A percentile compares a stretch with the other conserved stretches of the same genome.
Conservation (phyloP, 2,329 filamentous ascomycete species). For the Fusarium euwallaceae region DNA sequence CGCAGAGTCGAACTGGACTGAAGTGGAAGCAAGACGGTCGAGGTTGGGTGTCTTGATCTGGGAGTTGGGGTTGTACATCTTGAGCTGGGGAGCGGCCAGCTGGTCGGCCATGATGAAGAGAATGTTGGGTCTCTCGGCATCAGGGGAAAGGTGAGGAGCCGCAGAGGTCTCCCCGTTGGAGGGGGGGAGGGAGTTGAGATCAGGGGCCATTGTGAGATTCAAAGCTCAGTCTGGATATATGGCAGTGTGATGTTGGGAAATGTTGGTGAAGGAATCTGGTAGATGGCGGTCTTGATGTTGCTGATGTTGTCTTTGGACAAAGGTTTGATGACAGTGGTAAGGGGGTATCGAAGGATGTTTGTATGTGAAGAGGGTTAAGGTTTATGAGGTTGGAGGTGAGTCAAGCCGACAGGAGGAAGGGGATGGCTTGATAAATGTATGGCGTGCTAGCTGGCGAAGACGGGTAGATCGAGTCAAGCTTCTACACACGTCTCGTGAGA, state of each 20-base stretch:
- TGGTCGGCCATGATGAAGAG: constrained; percentile 97
- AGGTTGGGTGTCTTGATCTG: constrained; percentile 94
- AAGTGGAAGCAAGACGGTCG: constrained; percentile 82
- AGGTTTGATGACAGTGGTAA: not conserved
- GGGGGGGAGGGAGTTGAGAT: constrained; percentile 78
- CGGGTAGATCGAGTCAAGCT: constrained; percentile 15
- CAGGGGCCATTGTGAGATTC: constrained; percentile 71
- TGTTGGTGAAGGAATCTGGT: not conserved
- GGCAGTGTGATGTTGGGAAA: not conserved
- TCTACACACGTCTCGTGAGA: constrained; percentile 33
- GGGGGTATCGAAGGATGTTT: constrained; percentile 4
- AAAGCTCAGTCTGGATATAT: constrained; percentile 1
- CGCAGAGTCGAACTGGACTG: constrained; percentile 92
- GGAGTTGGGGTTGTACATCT: constrained; percentile 90
- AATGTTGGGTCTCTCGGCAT: constrained; percentile 57
- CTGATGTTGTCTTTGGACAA: not conserved
- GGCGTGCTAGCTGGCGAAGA: not conserved
- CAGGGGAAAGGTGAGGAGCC: constrained; percentile 32
- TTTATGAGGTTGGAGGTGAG: not conserved
- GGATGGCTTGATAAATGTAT: constrained; percentile 23
- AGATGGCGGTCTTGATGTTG: not conserved
- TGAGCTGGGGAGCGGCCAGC: constrained; percentile 88
- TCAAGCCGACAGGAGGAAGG: constrained; percentile 7
- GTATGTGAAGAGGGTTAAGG: constrained; percentile 2
- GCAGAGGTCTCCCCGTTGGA: constrained; percentile 56